phyloP scores from a whole-genome alignment of 2,329 filamentous ascomycete genomes.

The Macroventuria anomochaeta region DNA sequence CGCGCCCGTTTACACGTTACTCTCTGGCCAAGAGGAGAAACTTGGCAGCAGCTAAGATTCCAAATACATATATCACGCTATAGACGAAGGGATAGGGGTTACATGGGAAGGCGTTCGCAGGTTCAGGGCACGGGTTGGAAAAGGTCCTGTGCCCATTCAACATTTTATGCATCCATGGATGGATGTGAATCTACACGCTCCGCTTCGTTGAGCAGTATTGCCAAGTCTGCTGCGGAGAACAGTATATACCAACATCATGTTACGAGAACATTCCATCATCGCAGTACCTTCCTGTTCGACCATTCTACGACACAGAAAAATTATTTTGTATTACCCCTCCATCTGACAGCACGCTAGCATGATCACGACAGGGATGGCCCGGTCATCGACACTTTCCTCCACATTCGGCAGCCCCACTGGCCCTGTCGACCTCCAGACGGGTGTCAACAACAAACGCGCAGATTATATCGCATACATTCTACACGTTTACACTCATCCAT shows the following conservation, averaged over 20 bases:
- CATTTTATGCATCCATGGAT: constrained; percentile 7
- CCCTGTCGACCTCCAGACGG: too few relatives aligned
- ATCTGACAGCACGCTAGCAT: neutral
- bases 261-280: neutral
- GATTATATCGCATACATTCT: too few relatives aligned
- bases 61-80: constrained; percentile 5
- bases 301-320: neutral
- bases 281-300: neutral
- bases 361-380: neutral
- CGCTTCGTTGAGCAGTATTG: neutral
- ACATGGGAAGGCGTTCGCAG: constrained; percentile 34
- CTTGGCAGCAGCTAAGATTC: constrained; percentile 6
- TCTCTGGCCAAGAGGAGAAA: constrained; percentile 66
- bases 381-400: neutral
- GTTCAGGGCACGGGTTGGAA: constrained; percentile 5
- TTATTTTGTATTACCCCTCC: constrained; percentile 4
- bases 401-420: too few relatives aligned
- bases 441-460: too few relatives aligned
- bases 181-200: neutral
- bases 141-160: constrained; percentile 13
- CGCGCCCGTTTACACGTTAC: constrained; percentile 81
- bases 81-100: constrained; percentile 23
- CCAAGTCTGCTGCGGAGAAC: neutral
- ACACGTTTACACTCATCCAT: too few relatives aligned
- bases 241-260: neutral